Percentiles rank a stretch among this genome's conserved stretches.
Evolutionary conservation across 331 rosid species (phyloP).

Genomic region (Telfairia occidentalis): DNA sequence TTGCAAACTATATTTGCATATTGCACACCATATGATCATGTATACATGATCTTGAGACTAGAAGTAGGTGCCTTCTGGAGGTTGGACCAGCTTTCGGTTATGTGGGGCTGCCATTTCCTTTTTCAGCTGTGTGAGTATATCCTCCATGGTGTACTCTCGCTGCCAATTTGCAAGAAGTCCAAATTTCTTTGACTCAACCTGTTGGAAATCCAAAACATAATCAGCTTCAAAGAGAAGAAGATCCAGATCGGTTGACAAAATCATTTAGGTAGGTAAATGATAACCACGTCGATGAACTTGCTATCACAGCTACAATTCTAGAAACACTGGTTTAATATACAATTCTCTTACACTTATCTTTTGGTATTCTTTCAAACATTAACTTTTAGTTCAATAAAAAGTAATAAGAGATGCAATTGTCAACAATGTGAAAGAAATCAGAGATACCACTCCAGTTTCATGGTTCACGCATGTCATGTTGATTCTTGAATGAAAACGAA

Average conservation of each 20-base stretch:
- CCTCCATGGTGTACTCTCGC: conserved; percentile 97
- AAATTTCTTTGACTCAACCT: conserved; percentile 93
- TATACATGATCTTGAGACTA: conserved; percentile 42
- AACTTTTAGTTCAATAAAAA: not conserved
- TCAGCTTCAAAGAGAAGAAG: not conserved
- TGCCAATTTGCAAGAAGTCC: conserved; percentile 93
- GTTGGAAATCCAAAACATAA: conserved; percentile 23
- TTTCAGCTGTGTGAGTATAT: conserved; percentile 92
- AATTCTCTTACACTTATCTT: not conserved
- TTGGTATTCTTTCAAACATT: not conserved
- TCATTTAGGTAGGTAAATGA: conserved; percentile 1
- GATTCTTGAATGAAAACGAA: conserved; percentile 70
- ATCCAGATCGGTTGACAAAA: not conserved
- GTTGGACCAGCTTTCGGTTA: conserved; percentile 96
- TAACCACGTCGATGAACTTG: not conserved
- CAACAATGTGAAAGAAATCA: not conserved
- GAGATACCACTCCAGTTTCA: conserved; percentile 74
- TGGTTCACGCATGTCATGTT: conserved; percentile 75
- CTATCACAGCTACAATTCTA: not conserved
- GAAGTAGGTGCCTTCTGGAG: conserved; percentile 96
- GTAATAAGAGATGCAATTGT: not conserved
- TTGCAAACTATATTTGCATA: conserved; percentile 63
- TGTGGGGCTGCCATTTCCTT: conserved; percentile 95
- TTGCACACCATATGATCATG: conserved; percentile 45
- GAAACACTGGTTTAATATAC: not conserved